A percentile compares a stretch with the other conserved stretches of the same genome.
Evolutionary conservation across 306 rosid genomes (phyloP).

Genomic region (Vicia sativa): DNA sequence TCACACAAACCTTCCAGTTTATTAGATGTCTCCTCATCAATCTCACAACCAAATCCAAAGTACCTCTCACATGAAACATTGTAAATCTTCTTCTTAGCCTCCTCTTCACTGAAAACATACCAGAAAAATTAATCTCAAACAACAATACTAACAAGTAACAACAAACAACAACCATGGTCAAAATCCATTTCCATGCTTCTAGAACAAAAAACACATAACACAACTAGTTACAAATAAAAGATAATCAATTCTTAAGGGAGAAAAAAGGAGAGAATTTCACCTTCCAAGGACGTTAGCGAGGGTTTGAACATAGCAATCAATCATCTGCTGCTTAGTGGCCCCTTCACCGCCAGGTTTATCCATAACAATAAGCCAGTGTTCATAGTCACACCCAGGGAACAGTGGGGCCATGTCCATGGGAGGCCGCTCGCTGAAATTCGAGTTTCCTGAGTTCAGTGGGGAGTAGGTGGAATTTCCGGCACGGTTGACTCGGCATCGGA

Average conservation of each 20-base stretch:
- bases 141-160: constrained; percentile 14
- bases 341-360: constrained; percentile 85
- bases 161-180: neutral
- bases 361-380: constrained; percentile 86
- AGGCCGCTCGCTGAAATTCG: constrained; percentile 68
- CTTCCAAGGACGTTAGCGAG: constrained; percentile 71
- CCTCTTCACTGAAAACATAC: constrained; percentile 65
- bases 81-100: constrained; percentile 86
- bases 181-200: neutral
- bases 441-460: constrained; percentile 62
- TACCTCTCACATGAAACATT: constrained; percentile 83
- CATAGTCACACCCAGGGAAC: constrained; percentile 81
- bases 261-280: constrained; percentile 2
- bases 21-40: constrained; percentile 87
- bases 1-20: constrained; percentile 78
- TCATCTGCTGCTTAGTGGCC: constrained; percentile 74
- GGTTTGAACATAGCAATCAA: constrained; percentile 72
- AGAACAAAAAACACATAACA: too few relatives aligned
- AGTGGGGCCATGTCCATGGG: constrained; percentile 82
- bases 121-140: constrained; percentile 1
- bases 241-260: neutral
- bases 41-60: constrained; percentile 81
- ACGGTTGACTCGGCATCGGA: constrained; percentile 60
- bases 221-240: too few relatives aligned
- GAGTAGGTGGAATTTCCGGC: constrained; percentile 65